phyloP scores from a whole-genome alignment of 495 filamentous ascomycete genomes.

The Aspergillus olivimuriae region DNA sequence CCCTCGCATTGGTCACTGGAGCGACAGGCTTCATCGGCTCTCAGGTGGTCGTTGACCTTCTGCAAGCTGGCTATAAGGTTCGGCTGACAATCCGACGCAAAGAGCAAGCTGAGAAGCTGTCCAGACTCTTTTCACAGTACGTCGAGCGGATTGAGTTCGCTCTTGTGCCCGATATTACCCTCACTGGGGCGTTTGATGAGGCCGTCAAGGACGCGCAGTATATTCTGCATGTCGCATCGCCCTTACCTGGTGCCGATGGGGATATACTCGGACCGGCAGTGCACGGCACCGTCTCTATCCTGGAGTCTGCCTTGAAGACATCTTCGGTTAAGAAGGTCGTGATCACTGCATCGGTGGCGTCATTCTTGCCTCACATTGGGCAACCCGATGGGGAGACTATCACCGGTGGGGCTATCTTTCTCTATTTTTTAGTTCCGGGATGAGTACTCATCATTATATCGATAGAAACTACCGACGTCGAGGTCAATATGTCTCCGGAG shows the following conservation, averaged over 20 bases:
- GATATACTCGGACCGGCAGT: conserved; percentile 30
- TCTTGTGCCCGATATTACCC: conserved; percentile 43
- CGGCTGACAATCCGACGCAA: conserved; percentile 17
- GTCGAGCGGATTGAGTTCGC: conserved; percentile 25
- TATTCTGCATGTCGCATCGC: conserved; percentile 48
- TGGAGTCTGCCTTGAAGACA: conserved; percentile 27
- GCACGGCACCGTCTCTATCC: conserved; percentile 26
- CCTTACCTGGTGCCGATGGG: conserved; percentile 18
- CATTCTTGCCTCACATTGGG: conserved; percentile 17
- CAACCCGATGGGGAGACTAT: neutral
- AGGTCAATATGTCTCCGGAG: neutral
- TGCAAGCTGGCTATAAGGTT: conserved; percentile 18
- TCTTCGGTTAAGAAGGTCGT: conserved; percentile 33
- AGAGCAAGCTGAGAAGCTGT: conserved; percentile 17
- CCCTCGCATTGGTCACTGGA: conserved; percentile 23
- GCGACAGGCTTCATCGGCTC: conserved; percentile 33
- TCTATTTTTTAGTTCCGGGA: neutral
- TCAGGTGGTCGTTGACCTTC: conserved; percentile 14
- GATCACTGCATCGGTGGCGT: conserved; percentile 33
- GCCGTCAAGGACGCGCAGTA: conserved; percentile 39
- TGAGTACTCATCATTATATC: neutral
- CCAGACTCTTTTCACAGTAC: conserved; percentile 11
- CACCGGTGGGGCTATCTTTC: neutral
- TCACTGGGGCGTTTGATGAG: conserved; percentile 36
- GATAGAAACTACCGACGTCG: neutral